These are phyloP conservation scores for Calonectria hawksworthii DNA, from an alignment of 2,329 filamentous ascomycete genomes.

Conservation along the genomic window DNA sequence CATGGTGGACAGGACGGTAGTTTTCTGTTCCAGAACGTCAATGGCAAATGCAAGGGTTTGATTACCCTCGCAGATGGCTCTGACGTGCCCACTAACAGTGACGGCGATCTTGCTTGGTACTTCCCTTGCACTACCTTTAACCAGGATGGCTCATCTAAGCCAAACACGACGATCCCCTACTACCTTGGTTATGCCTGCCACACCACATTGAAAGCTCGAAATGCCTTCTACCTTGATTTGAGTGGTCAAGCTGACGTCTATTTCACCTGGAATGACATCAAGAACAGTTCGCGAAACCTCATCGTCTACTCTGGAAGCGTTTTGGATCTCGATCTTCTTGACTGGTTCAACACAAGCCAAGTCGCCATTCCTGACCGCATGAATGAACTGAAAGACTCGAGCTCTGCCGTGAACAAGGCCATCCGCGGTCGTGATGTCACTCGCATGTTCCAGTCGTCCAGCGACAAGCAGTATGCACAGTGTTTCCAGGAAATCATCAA, in stretches of 20 bases:
- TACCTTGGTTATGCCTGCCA: constrained; percentile 93
- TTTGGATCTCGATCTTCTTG: constrained; percentile 87
- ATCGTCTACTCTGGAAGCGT: constrained; percentile 96
- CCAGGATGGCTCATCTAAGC: constrained; percentile 87
- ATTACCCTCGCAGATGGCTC: constrained; percentile 81
- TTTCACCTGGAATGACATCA: constrained; percentile 95
- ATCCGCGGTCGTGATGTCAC: constrained; percentile 91
- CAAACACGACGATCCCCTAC: constrained; percentile 80
- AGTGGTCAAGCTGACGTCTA: constrained; percentile 86
- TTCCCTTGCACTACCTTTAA: constrained; percentile 94
- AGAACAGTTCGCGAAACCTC: constrained; percentile 89
- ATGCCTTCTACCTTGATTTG: constrained; percentile 81
- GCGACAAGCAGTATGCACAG: constrained; percentile 85
- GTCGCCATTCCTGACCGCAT: constrained; percentile 84
- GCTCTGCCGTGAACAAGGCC: constrained; percentile 68
- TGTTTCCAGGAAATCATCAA: constrained; percentile 96
- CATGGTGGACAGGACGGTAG: constrained; percentile 93
- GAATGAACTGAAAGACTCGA: constrained; percentile 81
- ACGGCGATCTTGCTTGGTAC: constrained; percentile 91
- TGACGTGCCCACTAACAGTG: constrained; percentile 81
- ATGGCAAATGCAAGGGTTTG: constrained; percentile 93
- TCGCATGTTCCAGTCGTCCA: constrained; percentile 82
- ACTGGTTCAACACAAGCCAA: constrained; percentile 89
- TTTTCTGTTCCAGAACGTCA: constrained; percentile 98
- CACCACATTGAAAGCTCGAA: constrained; percentile 77